These are phyloP conservation scores for Colletotrichum cuscutae DNA, from an alignment of 2,329 filamentous ascomycete species.

Conservation along the genomic window DNA sequence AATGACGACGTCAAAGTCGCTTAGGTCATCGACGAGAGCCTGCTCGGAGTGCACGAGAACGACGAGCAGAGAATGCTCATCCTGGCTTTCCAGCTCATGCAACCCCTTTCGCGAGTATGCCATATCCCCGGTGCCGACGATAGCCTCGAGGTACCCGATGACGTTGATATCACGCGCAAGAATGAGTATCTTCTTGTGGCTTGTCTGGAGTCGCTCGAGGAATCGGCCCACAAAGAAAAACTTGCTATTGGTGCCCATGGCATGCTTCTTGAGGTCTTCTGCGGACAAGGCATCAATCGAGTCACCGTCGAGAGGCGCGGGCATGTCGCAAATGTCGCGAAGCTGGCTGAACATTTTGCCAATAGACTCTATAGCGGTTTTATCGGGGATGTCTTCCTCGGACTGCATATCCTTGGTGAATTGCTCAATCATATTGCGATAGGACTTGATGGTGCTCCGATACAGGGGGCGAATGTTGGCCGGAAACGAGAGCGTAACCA, in stretches of 20 bases:
- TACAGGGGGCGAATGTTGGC: slow-evolving; percentile 64
- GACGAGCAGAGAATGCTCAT: slow-evolving; percentile 48
- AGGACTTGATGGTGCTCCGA: slow-evolving; percentile 57
- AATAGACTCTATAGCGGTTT: slow-evolving; percentile 54
- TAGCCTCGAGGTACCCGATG: slow-evolving; percentile 61
- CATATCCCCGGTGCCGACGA: slow-evolving; percentile 54
- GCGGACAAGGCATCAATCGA: slow-evolving; percentile 49
- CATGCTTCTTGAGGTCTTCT: slow-evolving; percentile 60
- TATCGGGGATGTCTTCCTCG: slow-evolving; percentile 32
- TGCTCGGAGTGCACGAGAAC: slow-evolving; percentile 55
- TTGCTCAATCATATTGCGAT: slow-evolving; percentile 54
- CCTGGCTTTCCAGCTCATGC: slow-evolving; percentile 43
- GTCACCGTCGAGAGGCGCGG: slow-evolving; percentile 61
- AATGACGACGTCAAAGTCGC: slow-evolving; percentile 61
- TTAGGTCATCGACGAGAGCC: slow-evolving; percentile 47
- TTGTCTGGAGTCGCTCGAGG: slow-evolving; percentile 54
- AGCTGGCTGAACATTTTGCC: slow-evolving; percentile 62
- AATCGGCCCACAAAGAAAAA: slow-evolving; percentile 69
- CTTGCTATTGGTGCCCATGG: slow-evolving; percentile 67
- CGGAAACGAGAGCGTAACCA: slow-evolving; percentile 68
- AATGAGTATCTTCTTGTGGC: slow-evolving; percentile 62
- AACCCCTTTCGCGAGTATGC: slow-evolving; percentile 48
- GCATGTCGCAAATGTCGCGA: slow-evolving; percentile 67
- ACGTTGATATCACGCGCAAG: slow-evolving; percentile 61
- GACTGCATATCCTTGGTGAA: slow-evolving; percentile 47